Base-by-base conservation (phyloP, 257 asterid species). In the Solanum rostratum region DNA sequence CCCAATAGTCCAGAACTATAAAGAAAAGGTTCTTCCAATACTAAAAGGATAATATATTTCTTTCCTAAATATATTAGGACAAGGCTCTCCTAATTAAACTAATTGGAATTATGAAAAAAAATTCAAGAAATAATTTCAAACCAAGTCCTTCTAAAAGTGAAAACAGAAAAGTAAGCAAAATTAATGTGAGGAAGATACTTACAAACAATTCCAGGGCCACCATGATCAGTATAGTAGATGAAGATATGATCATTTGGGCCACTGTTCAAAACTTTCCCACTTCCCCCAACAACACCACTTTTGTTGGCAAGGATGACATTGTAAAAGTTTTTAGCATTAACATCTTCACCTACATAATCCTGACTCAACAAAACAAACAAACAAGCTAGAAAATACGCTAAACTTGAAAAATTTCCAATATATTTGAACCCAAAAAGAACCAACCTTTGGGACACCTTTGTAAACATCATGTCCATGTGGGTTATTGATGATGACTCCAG, bases 141-240 rank as follows among this genome's bases (percentile, higher is more conserved):
- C 37, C 4, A 33, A 33, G 37, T 33, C 37, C 43, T 39, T 1
- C 43, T 5, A 39, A 39, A 39, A 4, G 43, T 39, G 43, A 39
- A 39, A 39, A 39, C 43, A 39, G 9, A 39, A 39, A 39, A 39
- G 1, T 6, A 39, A 11, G 37, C 37, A 7, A 49, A 41, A 41
- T 41, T 53, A 18, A 30, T 10, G 52, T 24, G 39, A 69, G 53
- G 2, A 45, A 9, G 15, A 30, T 74, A 87, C 96, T 85, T 57
- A 95, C 99, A 95, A 69, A 97, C 97, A 11, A 95, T 90, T 16
- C 98, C 98, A 85, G 99, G 97, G 66, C 97, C 97, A 60, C 99
- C 99, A 81, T 95, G 99, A 87, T 97, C 99, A 5, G 99, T 62
- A 84, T 94, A 97, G 85, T 88, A 97, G 65, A 97, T 68, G 87